These are phyloP conservation scores for Didymella lethalis DNA, from an alignment of 2,329 filamentous ascomycete species.

Conservation along the genomic window DNA sequence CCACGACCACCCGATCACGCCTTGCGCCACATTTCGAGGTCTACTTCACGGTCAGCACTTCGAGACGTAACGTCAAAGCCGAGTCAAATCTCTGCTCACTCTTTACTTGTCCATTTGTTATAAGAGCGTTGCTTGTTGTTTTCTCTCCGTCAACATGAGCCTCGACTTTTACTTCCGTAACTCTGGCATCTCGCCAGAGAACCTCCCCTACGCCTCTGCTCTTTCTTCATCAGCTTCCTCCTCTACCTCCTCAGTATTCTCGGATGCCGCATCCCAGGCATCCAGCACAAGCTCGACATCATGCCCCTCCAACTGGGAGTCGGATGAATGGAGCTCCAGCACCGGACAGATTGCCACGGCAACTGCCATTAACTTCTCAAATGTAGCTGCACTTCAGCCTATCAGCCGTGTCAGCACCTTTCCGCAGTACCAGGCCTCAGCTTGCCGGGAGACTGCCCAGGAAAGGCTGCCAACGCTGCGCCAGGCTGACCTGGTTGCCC, in stretches of 20 bases:
- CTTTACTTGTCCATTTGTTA: slow-evolving; percentile 38
- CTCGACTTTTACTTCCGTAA: slow-evolving; percentile 45
- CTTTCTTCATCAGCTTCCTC: slow-evolving; percentile 79
- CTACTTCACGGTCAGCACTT: slow-evolving; percentile 49
- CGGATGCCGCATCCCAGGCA: slow-evolving; percentile 71
- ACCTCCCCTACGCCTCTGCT: slow-evolving; percentile 71
- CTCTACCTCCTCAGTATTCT: slow-evolving; percentile 80
- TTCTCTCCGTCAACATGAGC: slow-evolving; percentile 48
- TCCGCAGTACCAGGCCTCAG: slow-evolving; percentile 50
- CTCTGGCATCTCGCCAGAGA: slow-evolving; percentile 48
- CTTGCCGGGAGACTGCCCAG: slow-evolving; percentile 45
- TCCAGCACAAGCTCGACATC: slow-evolving; percentile 70
- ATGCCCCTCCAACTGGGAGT: slow-evolving; percentile 63
- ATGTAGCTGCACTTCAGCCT: slow-evolving; percentile 39
- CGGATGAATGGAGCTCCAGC: slow-evolving; percentile 46
- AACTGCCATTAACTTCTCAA: slow-evolving; percentile 34
- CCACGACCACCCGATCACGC: slow-evolving; percentile 50
- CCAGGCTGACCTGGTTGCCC: slow-evolving; percentile 56
- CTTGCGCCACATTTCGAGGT: slow-evolving; percentile 44
- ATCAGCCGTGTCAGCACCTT: slow-evolving; percentile 48
- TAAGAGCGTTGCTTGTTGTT: slow-evolving; percentile 31
- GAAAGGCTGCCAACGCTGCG: slow-evolving; percentile 47
- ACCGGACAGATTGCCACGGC: slow-evolving; percentile 32
- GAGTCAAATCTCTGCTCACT: slow-evolving; percentile 44
- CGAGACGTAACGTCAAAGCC: slow-evolving; percentile 46